Conservation (phyloP, 768 basidiomycete genomes). For the Xerocomellus dryophilus region DNA sequence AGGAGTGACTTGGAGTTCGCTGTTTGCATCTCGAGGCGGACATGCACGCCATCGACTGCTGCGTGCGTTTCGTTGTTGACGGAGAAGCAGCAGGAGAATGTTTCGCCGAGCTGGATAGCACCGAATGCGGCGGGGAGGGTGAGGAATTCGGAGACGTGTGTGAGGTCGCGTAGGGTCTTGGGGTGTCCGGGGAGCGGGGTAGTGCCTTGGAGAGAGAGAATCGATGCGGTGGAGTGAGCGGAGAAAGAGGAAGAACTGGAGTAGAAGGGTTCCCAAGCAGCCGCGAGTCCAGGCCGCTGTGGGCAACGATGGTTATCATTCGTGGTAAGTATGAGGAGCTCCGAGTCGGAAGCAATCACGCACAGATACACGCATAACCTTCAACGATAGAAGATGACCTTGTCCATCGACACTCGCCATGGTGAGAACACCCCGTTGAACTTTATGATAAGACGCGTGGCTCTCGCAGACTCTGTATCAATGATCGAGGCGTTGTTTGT, state of each 20-base stretch:
- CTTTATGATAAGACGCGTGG: not conserved
- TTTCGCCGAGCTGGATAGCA: slow-evolving; percentile 84
- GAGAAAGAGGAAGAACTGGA: slow-evolving; percentile 80
- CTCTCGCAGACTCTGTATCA: not conserved
- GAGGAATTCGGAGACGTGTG: slow-evolving; percentile 73
- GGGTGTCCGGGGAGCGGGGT: slow-evolving; percentile 71
- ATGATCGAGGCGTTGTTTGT: slow-evolving; percentile 19
- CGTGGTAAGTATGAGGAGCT: not conserved
- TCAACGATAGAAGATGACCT: slow-evolving; percentile 69
- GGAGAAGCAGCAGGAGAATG: slow-evolving; percentile 78
- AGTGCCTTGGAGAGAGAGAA: slow-evolving; percentile 72
- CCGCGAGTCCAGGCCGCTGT: slow-evolving; percentile 71
- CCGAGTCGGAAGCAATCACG: slow-evolving; percentile 32
- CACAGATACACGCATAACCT: slow-evolving; percentile 88
- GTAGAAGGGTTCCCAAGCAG: slow-evolving; percentile 84
- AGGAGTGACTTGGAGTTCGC: slow-evolving; percentile 59
- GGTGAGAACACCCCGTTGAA: not conserved
- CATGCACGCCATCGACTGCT: slow-evolving; percentile 57
- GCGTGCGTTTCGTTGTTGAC: slow-evolving; percentile 74
- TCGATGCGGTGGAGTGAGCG: slow-evolving; percentile 73
- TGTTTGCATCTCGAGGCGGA: slow-evolving; percentile 87
- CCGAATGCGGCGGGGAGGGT: slow-evolving; percentile 83
- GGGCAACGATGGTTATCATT: slow-evolving; percentile 7
- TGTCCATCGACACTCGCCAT: slow-evolving; percentile 46
- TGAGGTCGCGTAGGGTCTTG: slow-evolving; percentile 80